Percentiles rank a stretch among this genome's conserved stretches.
Conservation (phyloP, 306 rosid species). For the cucumber (Cucumis sativus) region DNA sequence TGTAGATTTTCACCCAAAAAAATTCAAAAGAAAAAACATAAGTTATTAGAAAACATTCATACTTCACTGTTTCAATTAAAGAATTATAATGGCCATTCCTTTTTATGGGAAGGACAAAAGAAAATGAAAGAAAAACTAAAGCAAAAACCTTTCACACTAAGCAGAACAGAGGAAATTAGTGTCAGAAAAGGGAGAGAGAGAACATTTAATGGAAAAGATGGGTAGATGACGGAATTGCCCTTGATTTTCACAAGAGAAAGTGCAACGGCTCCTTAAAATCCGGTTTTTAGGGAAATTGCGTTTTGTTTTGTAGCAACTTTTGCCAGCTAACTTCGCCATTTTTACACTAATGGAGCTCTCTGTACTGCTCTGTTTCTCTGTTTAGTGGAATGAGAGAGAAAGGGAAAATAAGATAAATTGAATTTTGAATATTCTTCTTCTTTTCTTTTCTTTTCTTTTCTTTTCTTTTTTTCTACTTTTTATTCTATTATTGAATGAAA, state of each 20-base stretch:
- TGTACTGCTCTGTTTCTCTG: not conserved
- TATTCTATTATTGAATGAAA: not conserved
- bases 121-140: not conserved
- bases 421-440: not conserved
- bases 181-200: constrained; percentile 12
- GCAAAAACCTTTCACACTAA: not conserved
- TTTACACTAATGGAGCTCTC: not conserved
- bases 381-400: constrained; percentile 3
- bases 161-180: not conserved
- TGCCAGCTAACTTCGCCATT: constrained; percentile 3
- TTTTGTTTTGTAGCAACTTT: not conserved
- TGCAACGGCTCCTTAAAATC: constrained; percentile 45
- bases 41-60: not conserved
- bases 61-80: not conserved
- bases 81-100: not conserved
- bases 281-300: constrained; percentile 10
- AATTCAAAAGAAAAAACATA: not conserved
- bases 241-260: constrained; percentile 16
- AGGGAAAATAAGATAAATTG: not conserved
- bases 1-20: not conserved
- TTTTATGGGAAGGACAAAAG: not conserved
- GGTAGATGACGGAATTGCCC: constrained; percentile 28
- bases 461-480: not conserved
- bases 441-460: too few relatives aligned
- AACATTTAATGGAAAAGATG: constrained; percentile 15